Evolutionary conservation across 2,329 filamentous ascomycete genomes (phyloP), one percentile per base, ranked within the genome.

Genomic region (Huntiella bhutanensis): DNA sequence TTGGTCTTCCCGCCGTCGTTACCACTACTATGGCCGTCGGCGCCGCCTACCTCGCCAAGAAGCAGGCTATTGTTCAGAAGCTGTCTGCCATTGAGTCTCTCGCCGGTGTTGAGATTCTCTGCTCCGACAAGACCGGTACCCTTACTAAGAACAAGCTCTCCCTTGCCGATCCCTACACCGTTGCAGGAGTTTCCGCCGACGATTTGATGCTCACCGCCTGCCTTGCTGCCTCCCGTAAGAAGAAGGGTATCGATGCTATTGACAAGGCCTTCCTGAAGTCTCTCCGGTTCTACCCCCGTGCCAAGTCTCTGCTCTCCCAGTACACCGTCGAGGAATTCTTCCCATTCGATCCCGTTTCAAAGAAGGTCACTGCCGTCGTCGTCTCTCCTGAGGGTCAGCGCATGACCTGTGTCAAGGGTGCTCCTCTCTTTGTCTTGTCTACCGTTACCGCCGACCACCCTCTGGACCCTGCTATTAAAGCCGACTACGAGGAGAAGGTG

Each of bases 21-120:
- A 93, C 86, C 56, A 93, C 85, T 55, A 93, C 85, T 59, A 91
- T 93, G 84, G 85, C 85, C 60, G 85, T 93, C 61, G 85, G 85
- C 67, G 85, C 85, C 54, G 82, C 84, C 17, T 19, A 19, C 17
- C 4, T 19, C 17, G 17, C 17, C 4, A 19, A 19, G 17, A 19
- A 19, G 17, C 17, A 19, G 17, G 17, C 17, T 4, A 19, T 19
- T 1, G 17, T 19, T 3, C 17, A 19, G 5, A 19, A 19, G 17
- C 17, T 19, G 5, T 19, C 17, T 4, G 17, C 17, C 4, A 19
- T 19, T 19, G 17, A 19, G 5, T 19, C 17, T 19, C 17, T 19
- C 17, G 17, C 17, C 1, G 17, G 17, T 19, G 17, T 19, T 19
- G 17, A 19, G 17, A 19, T 19, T 19, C 17, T 19, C 17, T 19